Base-by-base conservation (phyloP, 2,329 filamentous ascomycete species). In the Cladosporium oxysporum region DNA sequence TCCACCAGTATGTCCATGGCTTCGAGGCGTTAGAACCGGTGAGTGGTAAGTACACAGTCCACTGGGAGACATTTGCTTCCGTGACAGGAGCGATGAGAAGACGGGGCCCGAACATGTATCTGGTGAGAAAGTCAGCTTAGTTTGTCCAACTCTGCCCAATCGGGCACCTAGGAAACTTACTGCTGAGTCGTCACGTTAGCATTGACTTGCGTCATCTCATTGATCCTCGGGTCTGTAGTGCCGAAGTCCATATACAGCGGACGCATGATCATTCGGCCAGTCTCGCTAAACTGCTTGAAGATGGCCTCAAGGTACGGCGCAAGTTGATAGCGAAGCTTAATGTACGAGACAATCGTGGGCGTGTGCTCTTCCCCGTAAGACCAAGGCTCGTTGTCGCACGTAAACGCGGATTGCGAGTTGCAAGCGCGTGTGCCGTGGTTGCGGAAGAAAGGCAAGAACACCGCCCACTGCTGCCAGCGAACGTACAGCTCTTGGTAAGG, bases 1-100 rank as follows among this genome's bases (percentile, higher is more conserved):
- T 77, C 78, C 78, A 79, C 78, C 78, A 79, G 64, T 79, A 78
- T 26, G 77, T 79, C 78, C 78, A 79, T 8, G 74, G 71, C 59
- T 72, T 71, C 7, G 70, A 71, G 0, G 58, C 66, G 63, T 74
- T 74, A 2, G 67, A 66, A 0, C 52, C 57, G 4, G 74, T 73
- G 58, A 70, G 66, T 3, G 78, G 78, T 11, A 79, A 58, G 69
- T 79, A 79, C 1, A 79, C 77, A 3, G 69, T 63, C 76, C 77
- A 79, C 57, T 76, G 71, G 1, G 76, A 77, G 4, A 73, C 73
- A 68, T 78, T 78, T 2, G 77, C 74, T 14, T 71, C 44, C 10
- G 77, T 79, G 0, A 79, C 74, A 0, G 78, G 78, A 3, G 75
- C 75, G 1, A 79, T 75, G 12, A 79, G 67, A n/a, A 79, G 63